These are phyloP conservation scores for Dendrocalamus latiflorus DNA, from an alignment of 202 grass and related monocot species.

Conservation along the genomic window DNA sequence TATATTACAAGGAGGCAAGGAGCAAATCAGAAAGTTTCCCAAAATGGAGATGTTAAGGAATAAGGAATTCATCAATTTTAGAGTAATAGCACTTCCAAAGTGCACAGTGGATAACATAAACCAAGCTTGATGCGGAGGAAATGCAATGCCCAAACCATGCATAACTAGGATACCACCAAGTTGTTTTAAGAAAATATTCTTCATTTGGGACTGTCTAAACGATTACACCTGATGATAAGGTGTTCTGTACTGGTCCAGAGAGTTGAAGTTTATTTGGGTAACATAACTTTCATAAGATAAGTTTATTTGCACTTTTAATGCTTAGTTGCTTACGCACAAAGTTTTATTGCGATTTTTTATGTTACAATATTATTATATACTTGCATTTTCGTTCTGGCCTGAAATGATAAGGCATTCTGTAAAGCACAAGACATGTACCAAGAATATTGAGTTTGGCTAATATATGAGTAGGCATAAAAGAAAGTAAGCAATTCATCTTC, in stretches of 20 bases:
- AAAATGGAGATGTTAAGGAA: not conserved
- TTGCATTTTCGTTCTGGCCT: not conserved
- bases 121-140: no score
- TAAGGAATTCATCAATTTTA: not conserved
- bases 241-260: not conserved
- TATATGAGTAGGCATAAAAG: not conserved
- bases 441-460: conserved; percentile 2
- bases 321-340: not conserved
- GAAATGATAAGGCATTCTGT: not conserved
- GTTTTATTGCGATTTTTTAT: not conserved
- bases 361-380: not conserved
- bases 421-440: conserved; percentile 9
- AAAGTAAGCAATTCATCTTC: not conserved
- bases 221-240: not conserved
- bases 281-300: not conserved
- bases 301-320: not conserved
- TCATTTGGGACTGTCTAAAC: not conserved
- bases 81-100: not conserved
- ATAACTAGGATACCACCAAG: not conserved
- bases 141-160: not conserved
- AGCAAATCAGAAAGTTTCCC: conserved; percentile 5
- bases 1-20: not conserved
- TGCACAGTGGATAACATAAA: no score
- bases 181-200: conserved; percentile 2
- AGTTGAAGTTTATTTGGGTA: not conserved